A percentile compares a stretch with the other conserved stretches of the same genome.
phyloP scores from a whole-genome alignment of 306 rosid genomes.

The Adenanthera pavonina region DNA sequence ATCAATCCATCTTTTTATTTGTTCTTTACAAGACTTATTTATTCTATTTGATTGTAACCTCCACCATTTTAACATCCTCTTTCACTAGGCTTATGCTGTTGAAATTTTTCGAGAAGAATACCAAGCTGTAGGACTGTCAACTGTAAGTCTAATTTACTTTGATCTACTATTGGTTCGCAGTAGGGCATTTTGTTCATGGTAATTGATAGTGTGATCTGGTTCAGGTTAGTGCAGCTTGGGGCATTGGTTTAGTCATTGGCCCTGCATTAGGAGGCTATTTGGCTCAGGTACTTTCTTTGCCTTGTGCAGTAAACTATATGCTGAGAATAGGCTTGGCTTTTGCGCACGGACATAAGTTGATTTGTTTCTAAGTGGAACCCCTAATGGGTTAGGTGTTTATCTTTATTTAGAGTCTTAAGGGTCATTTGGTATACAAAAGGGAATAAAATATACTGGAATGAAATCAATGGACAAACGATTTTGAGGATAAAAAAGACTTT shows the following conservation, averaged over 20 bases:
- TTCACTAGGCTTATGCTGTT: slow-evolving; percentile 74
- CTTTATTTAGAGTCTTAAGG: background rate
- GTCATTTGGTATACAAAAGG: background rate
- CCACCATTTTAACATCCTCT: slow-evolving; percentile 20
- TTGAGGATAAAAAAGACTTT: background rate
- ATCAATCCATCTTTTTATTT: background rate
- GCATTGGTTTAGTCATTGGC: slow-evolving; percentile 76
- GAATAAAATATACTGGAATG: background rate
- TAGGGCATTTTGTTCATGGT: background rate
- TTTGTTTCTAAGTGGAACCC: background rate
- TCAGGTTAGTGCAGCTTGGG: slow-evolving; percentile 88
- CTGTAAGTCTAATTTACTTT: slow-evolving; percentile 56
- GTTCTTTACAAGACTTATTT: background rate
- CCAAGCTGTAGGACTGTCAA: slow-evolving; percentile 78
- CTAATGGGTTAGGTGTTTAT: background rate
- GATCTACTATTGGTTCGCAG: slow-evolving; percentile 13
- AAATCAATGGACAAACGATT: background rate
- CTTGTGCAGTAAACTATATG: background rate
- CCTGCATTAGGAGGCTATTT: slow-evolving; percentile 92
- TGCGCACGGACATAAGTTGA: background rate
- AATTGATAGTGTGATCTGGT: slow-evolving; percentile 30
- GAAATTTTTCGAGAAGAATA: slow-evolving; percentile 77
- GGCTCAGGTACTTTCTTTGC: slow-evolving; percentile 68
- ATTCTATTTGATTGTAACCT: background rate
- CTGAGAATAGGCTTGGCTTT: slow-evolving; percentile 14